phyloP scores from a whole-genome alignment of 2,329 filamentous ascomycete species.

The Curvularia hawaiiensis region DNA sequence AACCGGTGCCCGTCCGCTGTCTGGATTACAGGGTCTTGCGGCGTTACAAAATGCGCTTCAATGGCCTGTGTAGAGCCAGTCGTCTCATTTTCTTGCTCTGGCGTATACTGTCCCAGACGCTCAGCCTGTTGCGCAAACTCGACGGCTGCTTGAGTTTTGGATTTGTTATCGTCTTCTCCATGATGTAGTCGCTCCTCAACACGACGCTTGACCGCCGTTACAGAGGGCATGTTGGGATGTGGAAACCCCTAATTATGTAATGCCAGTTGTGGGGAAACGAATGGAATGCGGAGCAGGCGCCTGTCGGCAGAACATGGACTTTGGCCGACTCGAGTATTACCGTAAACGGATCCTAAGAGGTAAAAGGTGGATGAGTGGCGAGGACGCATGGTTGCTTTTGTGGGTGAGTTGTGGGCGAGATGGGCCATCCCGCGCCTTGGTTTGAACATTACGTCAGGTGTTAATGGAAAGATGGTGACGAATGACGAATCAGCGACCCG shows the following conservation, averaged over 20 bases:
- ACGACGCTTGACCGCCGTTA: constrained; percentile 25
- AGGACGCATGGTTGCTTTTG: constrained; percentile 8
- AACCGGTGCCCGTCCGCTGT: constrained; percentile 70
- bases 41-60: constrained; percentile 66
- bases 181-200: constrained; percentile 21
- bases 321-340: background rate
- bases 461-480: constrained; percentile 1
- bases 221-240: constrained; percentile 30
- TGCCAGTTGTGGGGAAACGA: constrained; percentile 28
- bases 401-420: constrained; percentile 13
- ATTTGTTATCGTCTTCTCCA: constrained; percentile 28
- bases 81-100: constrained; percentile 48
- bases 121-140: constrained; percentile 66
- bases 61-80: constrained; percentile 61
- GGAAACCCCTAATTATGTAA: constrained; percentile 17
- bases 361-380: background rate
- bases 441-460: constrained; percentile 17
- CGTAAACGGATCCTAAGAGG: background rate
- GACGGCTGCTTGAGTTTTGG: constrained; percentile 51
- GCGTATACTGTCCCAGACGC: constrained; percentile 50
- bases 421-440: constrained; percentile 12
- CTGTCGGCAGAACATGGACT: background rate
- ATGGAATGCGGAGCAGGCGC: constrained; percentile 19
- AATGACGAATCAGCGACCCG: constrained; percentile 10
- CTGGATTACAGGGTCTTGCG: constrained; percentile 72